Percentiles rank a stretch among this genome's conserved stretches.
Evolutionary conservation across 164 flowering plant genomes (phyloP).

Genomic region (Taxillus chinensis): DNA sequence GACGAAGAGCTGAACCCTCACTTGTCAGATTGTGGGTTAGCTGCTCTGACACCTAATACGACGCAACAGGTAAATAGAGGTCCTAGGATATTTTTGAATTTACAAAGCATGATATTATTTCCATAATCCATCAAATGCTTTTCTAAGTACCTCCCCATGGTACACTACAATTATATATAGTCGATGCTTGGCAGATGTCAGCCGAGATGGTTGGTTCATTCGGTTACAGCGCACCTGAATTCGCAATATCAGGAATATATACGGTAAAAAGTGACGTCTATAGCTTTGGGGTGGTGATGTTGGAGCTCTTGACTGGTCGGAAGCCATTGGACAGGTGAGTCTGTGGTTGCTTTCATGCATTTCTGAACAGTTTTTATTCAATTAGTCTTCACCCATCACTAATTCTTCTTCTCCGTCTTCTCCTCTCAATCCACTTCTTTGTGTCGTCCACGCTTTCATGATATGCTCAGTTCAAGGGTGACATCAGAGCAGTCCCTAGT

Average conservation of each 20-base stretch:
- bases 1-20: constrained; percentile 90
- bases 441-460: not conserved
- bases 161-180: no score
- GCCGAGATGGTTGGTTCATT: constrained; percentile 87
- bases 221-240: constrained; percentile 98
- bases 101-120: no score
- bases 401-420: no score
- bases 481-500: constrained; percentile 93
- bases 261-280: constrained; percentile 95
- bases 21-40: constrained; percentile 88
- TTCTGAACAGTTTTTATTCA: not conserved
- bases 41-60: constrained; percentile 80
- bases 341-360: no score
- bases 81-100: no score
- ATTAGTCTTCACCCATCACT: not conserved
- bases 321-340: constrained; percentile 90
- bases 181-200: constrained; percentile 45
- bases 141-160: no score
- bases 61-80: constrained; percentile 63
- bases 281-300: constrained; percentile 97
- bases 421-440: not conserved
- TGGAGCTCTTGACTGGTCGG: constrained; percentile 88
- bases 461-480: constrained; percentile 55
- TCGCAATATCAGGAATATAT: constrained; percentile 89
- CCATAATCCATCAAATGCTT: no score